Conservation (phyloP, 2,329 filamentous ascomycete species). For the Stemphylium vesicarium region DNA sequence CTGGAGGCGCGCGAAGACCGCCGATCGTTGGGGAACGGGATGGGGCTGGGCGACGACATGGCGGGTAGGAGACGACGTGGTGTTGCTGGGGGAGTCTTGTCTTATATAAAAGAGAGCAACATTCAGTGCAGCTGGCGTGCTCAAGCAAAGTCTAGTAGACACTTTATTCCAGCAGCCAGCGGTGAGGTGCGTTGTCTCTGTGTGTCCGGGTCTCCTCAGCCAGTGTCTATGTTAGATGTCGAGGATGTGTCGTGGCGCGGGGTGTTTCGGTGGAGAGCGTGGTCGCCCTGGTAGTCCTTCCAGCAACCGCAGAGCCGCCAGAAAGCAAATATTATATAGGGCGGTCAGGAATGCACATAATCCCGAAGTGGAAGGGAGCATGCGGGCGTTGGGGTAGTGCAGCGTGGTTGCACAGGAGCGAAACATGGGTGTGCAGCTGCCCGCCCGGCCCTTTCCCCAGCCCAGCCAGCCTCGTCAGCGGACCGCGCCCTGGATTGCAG, state of each 20-base stretch:
- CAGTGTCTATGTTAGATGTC: not conserved
- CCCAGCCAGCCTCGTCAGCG: constrained; percentile 14
- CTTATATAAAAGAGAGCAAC: not conserved
- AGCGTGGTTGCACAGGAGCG: constrained; percentile 28
- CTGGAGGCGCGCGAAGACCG: constrained; percentile 45
- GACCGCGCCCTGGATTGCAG: constrained; percentile 20
- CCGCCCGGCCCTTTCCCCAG: not conserved
- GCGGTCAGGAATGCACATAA: constrained; percentile 26
- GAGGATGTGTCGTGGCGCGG: constrained; percentile 7
- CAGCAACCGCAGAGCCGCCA: constrained; percentile 17
- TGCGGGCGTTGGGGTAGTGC: constrained; percentile 15
- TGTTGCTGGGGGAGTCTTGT: not conserved
- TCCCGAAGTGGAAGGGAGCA: constrained; percentile 21
- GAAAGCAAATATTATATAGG: constrained; percentile 20
- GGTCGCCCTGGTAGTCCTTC: constrained; percentile 12
- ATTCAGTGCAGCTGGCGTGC: not conserved
- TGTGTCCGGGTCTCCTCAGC: constrained; percentile 3
- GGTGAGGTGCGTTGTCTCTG: constrained; percentile 13
- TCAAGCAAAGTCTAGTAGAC: too few species aligned
- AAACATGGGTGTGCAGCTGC: constrained; percentile 21
- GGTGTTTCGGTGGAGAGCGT: not conserved
- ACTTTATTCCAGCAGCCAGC: not conserved
- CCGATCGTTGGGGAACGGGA: constrained; percentile 45
- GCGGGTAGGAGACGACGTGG: not conserved
- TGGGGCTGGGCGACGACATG: constrained; percentile 47